Evolutionary conservation across 2,329 filamentous ascomycete species (phyloP).

Genomic region (Pseudogymnoascus sp.): DNA sequence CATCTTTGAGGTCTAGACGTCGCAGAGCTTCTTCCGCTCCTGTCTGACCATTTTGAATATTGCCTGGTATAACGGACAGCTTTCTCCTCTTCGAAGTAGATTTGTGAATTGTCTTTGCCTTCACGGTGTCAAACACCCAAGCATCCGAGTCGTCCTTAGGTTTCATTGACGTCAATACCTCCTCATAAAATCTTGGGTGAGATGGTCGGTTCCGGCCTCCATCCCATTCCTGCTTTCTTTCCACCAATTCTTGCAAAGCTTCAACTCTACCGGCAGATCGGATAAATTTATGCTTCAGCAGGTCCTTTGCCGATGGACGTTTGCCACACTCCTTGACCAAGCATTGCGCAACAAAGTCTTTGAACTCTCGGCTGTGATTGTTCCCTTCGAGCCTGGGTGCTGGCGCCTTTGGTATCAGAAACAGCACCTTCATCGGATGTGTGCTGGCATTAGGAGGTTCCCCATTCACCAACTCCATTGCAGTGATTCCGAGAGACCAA

Average conservation of each 20-base stretch:
- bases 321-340: conserved; percentile 85
- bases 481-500: conserved; percentile 87
- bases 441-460: conserved; percentile 81
- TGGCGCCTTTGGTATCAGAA: conserved; percentile 81
- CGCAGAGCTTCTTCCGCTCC: conserved; percentile 50
- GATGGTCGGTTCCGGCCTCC: conserved; percentile 59
- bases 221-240: conserved; percentile 75
- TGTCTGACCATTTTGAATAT: conserved; percentile 22
- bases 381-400: conserved; percentile 75
- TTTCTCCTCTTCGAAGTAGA: conserved; percentile 47
- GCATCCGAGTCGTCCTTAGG: conserved; percentile 66
- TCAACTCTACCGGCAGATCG: conserved; percentile 81
- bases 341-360: conserved; percentile 85
- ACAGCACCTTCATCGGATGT: conserved; percentile 90
- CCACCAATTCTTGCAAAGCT: conserved; percentile 76
- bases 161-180: conserved; percentile 71
- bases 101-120: conserved; percentile 53
- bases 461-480: conserved; percentile 80
- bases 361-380: conserved; percentile 80
- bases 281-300: conserved; percentile 84
- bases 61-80: conserved; percentile 47
- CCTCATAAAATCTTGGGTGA: conserved; percentile 82
- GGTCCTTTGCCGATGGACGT: conserved; percentile 74
- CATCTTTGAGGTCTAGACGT: conserved; percentile 53
- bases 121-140: conserved; percentile 95